These are phyloP conservation scores for Spencermartinsiella europaea DNA, from an alignment of 805 yeast species.

Conservation along the genomic window DNA sequence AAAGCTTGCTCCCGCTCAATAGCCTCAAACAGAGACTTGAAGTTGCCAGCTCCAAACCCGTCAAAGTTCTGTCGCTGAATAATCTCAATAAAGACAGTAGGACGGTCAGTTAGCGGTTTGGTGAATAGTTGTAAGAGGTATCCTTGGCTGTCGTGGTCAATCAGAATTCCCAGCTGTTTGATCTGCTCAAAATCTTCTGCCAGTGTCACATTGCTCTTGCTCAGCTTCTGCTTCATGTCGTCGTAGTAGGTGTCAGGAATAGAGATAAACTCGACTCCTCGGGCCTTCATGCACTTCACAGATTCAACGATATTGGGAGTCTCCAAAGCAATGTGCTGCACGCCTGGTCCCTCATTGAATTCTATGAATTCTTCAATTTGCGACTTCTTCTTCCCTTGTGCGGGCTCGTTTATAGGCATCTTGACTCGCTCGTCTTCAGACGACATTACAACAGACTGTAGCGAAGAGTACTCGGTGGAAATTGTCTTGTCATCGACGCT, in stretches of 20 bases:
- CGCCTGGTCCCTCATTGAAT: slow-evolving; percentile 73
- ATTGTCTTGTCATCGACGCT: slow-evolving; percentile 76
- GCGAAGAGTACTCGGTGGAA: slow-evolving; percentile 63
- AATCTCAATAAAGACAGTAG: slow-evolving; percentile 75
- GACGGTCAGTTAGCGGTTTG: slow-evolving; percentile 69
- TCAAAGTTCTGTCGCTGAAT: slow-evolving; percentile 75
- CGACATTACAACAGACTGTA: slow-evolving; percentile 73
- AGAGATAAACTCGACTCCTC: slow-evolving; percentile 67
- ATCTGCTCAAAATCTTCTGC: slow-evolving; percentile 50
- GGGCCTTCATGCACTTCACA: slow-evolving; percentile 45
- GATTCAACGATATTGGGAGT: slow-evolving; percentile 58
- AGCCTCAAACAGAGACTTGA: slow-evolving; percentile 73
- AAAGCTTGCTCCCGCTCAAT: slow-evolving; percentile 69
- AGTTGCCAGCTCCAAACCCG: slow-evolving; percentile 89
- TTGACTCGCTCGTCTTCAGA: slow-evolving; percentile 58
- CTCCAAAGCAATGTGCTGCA: slow-evolving; percentile 73
- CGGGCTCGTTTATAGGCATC: slow-evolving; percentile 86
- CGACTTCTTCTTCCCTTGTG: slow-evolving; percentile 55
- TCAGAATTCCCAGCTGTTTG: slow-evolving; percentile 47
- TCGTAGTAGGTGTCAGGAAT: slow-evolving; percentile 57
- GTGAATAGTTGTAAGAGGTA: slow-evolving; percentile 78
- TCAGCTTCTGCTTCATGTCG: slow-evolving; percentile 43
- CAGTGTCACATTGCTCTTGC: slow-evolving; percentile 40
- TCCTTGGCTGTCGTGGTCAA: slow-evolving; percentile 75
- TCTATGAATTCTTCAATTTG: slow-evolving; percentile 81